Conservation (phyloP, 768 basidiomycete genomes). For the Mycena indigotica region DNA sequence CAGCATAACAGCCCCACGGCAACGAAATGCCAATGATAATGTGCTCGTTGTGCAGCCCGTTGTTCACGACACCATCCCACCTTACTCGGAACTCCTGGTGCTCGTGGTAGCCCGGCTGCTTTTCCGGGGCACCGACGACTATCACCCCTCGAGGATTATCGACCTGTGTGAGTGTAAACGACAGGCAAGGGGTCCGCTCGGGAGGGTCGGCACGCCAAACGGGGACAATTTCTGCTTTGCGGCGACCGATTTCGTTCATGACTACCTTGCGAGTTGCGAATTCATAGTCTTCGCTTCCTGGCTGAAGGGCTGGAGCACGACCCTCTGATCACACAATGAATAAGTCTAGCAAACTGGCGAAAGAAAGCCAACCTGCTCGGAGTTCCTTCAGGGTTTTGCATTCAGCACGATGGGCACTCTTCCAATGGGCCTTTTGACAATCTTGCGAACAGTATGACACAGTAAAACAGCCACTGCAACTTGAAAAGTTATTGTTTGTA, state of each 20-base stretch:
- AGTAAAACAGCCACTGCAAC: conserved; percentile 22
- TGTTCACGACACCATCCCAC: conserved; percentile 17
- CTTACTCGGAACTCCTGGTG: conserved; percentile 9
- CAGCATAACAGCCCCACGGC: conserved; percentile 9
- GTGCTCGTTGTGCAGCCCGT: conserved; percentile 19
- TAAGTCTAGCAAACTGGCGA: background rate
- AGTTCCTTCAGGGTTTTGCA: conserved; percentile 14
- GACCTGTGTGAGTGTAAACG: conserved; percentile 10
- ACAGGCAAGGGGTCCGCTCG: conserved; percentile 13
- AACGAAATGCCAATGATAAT: conserved; percentile 12
- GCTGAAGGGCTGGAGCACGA: background rate
- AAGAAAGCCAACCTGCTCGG: conserved; percentile 1
- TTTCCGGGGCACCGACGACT: conserved; percentile 10
- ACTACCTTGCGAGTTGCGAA: conserved; percentile 10
- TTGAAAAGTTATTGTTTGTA: conserved; percentile 13
- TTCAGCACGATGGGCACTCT: conserved; percentile 13
- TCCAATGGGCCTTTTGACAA: conserved; percentile 22
- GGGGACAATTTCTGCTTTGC: conserved; percentile 14
- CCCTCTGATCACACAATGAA: conserved; percentile 7
- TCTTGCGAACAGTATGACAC: conserved; percentile 12
- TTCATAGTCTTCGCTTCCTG: conserved; percentile 17
- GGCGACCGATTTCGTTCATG: conserved; percentile 15
- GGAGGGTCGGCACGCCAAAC: conserved; percentile 17
- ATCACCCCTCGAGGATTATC: conserved; percentile 16
- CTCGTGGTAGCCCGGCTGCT: conserved; percentile 16